Conservation (phyloP, 805 yeast genomes). For the Wickerhamiella vanderwaltii region DNA sequence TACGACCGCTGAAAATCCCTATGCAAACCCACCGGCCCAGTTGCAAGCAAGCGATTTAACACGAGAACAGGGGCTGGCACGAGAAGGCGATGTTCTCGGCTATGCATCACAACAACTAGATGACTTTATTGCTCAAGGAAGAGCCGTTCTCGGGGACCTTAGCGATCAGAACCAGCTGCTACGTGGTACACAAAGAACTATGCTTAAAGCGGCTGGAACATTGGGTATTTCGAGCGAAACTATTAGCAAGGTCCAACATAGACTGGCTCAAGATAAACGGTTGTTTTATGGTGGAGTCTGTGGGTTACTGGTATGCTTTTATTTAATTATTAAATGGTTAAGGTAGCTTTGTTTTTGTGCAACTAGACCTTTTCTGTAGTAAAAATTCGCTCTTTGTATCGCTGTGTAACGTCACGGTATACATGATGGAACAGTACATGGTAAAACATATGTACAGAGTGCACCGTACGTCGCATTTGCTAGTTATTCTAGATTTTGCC, state of each 20-base stretch:
- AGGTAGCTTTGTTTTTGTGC: no score
- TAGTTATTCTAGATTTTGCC: no score
- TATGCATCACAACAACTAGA: conserved; percentile 76
- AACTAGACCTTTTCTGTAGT: conserved; percentile 20
- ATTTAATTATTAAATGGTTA: conserved; percentile 52
- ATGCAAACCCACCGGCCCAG: conserved; percentile 14
- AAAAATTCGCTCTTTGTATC: no score
- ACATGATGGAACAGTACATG: no score
- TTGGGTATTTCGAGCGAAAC: conserved; percentile 82
- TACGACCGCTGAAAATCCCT: conserved; percentile 27
- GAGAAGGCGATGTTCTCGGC: conserved; percentile 47
- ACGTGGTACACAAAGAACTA: conserved; percentile 44
- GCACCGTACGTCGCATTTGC: no score
- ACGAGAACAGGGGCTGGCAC: conserved; percentile 51
- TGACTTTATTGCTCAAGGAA: conserved; percentile 82
- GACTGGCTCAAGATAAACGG: conserved; percentile 78
- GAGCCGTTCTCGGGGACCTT: conserved; percentile 70
- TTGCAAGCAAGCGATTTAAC: conserved; percentile 17
- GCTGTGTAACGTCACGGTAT: no score
- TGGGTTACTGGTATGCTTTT: conserved; percentile 52
- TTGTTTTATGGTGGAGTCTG: conserved; percentile 67
- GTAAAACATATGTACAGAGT: no score
- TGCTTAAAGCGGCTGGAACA: conserved; percentile 60
- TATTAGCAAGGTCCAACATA: conserved; percentile 61
- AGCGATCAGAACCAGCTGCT: conserved; percentile 73